Conservation (phyloP, 176 grass and related monocot genomes). For the Elymus sibiricus region DNA sequence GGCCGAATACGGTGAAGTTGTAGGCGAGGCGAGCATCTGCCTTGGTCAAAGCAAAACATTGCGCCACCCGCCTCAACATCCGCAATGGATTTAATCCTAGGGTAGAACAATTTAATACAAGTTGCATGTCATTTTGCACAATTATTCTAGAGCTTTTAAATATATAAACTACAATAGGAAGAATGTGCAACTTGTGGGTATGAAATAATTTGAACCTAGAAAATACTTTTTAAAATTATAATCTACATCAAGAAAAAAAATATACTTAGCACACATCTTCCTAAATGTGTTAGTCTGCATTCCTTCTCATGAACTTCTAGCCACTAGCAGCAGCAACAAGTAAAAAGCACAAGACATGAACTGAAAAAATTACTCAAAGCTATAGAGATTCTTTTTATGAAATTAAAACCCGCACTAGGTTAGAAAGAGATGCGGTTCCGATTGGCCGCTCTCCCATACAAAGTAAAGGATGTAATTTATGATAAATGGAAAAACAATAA, state of each 20-base stretch:
- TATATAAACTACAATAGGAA: neutral
- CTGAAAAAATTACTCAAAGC: neutral
- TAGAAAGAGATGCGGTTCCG: too few relatives aligned
- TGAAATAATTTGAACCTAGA: neutral
- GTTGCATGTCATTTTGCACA: neutral
- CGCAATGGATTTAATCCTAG: too few relatives aligned
- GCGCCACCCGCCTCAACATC: too few relatives aligned
- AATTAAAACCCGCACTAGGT: neutral
- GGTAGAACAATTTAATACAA: neutral
- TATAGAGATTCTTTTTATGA: neutral
- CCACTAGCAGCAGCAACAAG: neutral
- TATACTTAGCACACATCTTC: neutral
- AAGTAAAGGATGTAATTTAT: neutral
- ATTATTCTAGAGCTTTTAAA: neutral
- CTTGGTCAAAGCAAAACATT: too few relatives aligned
- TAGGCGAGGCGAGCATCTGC: too few relatives aligned
- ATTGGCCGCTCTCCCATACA: too few relatives aligned
- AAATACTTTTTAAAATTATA: neutral
- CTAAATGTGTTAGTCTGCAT: neutral
- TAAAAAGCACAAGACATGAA: neutral
- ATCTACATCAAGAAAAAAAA: neutral
- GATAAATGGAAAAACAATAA: neutral
- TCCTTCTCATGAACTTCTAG: neutral
- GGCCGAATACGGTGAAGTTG: too few relatives aligned
- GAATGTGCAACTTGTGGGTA: neutral